A percentile compares a stretch with the other conserved stretches of the same genome.
Conservation (phyloP, 2,329 filamentous ascomycete species). For the Ustulina deusta region DNA sequence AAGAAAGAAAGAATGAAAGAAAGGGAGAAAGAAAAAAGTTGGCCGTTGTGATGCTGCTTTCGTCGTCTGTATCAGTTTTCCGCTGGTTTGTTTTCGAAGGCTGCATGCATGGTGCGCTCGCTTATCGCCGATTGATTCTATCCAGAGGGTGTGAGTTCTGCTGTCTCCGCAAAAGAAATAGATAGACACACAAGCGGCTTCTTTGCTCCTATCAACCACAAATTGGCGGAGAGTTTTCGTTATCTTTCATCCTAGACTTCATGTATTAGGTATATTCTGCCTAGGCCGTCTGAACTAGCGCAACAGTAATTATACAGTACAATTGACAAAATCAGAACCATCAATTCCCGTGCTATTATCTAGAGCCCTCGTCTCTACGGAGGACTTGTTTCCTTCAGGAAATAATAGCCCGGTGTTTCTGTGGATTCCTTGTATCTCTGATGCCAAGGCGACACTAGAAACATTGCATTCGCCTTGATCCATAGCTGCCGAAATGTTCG, state of each 20-base stretch:
- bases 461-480: not conserved
- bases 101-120: not conserved
- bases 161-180: not conserved
- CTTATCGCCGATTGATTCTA: too few species aligned
- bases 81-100: too few species aligned
- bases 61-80: too few species aligned
- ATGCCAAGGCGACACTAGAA: not conserved
- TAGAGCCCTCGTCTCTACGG: not conserved
- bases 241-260: slow-evolving; percentile 6
- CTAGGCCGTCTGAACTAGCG: not conserved
- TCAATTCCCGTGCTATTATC: not conserved
- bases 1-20: not conserved
- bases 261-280: slow-evolving; percentile 33
- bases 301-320: slow-evolving; percentile 11
- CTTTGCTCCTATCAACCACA: not conserved
- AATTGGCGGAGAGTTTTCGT: not conserved
- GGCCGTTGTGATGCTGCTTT: too few species aligned
- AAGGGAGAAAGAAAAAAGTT: too few species aligned
- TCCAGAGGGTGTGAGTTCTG: too few species aligned
- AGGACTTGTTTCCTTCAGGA: not conserved
- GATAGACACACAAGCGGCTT: not conserved
- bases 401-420: not conserved
- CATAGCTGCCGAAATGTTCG: not conserved
- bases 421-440: not conserved
- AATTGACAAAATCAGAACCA: not conserved